These are phyloP conservation scores for Suillus occidentalis DNA, from an alignment of 768 basidiomycete genomes.

Conservation along the genomic window DNA sequence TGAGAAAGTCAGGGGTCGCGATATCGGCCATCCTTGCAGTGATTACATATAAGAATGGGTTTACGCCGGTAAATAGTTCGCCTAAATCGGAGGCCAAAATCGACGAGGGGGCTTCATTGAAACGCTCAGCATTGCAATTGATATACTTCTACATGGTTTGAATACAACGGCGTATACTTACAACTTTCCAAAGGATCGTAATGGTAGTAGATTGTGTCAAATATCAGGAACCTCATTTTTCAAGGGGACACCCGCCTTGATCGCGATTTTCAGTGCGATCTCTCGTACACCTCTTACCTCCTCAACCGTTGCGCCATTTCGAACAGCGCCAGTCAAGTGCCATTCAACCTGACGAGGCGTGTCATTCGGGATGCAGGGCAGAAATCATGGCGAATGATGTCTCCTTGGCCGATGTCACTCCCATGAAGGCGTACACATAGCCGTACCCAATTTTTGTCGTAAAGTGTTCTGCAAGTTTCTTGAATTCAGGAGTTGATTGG, in stretches of 20 bases:
- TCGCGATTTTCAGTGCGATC: slow-evolving; percentile 53
- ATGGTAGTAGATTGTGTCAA: background rate
- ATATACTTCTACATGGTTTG: too few species aligned
- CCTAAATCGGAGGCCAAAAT: background rate
- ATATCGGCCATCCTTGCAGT: slow-evolving; percentile 24
- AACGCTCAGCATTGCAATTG: too few species aligned
- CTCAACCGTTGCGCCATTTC: slow-evolving; percentile 53
- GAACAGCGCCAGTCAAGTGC: slow-evolving; percentile 59
- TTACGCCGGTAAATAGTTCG: background rate
- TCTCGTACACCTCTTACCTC: slow-evolving; percentile 54
- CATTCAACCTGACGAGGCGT: slow-evolving; percentile 64
- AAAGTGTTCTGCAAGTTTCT: slow-evolving; percentile 47
- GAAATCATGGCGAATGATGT: slow-evolving; percentile 63
- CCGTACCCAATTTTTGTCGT: slow-evolving; percentile 58
- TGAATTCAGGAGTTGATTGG: slow-evolving; percentile 1
- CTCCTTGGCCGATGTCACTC: slow-evolving; percentile 49
- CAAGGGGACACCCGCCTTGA: slow-evolving; percentile 52
- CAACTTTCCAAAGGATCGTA: background rate
- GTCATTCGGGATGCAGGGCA: slow-evolving; percentile 59
- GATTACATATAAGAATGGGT: background rate
- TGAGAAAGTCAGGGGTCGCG: slow-evolving; percentile 44
- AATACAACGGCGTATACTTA: too few species aligned
- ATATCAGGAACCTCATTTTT: slow-evolving; percentile 52
- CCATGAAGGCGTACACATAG: slow-evolving; percentile 48
- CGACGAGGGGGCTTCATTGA: background rate